Evolutionary conservation across 2,329 filamentous ascomycete species (phyloP), one percentile per base, ranked within the genome.

Genomic region (Camptophora hylomeconis): DNA sequence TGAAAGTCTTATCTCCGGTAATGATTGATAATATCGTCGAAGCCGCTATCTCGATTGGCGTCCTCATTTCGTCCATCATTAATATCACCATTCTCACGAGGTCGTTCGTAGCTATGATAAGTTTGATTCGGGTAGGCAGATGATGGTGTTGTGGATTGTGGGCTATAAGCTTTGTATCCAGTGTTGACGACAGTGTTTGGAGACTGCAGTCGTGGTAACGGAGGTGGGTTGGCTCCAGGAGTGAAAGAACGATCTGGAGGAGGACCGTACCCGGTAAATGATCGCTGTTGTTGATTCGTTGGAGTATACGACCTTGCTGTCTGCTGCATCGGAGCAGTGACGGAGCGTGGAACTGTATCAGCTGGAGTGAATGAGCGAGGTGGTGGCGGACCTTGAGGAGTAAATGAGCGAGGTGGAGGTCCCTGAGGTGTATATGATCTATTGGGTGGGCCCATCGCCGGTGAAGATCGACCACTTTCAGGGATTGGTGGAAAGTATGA

Each of bases 11-110:
- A 10, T 16, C 19, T 6, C 42, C 35, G 39, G 33, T 44, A 44
- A 33, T 41, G 39, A 24, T 39, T 36, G 27, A 44, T 32, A 17
- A 44, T 44, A 26, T 44, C 37, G 20, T 44, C 36, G 15, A 40
- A 25, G 14, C 30, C 38, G 24, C 38, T 40, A 22, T 24, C 36
- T 29, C 37, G 31, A 12, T 28, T 15, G 17, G n/a, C 16, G 7
- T 7, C 14, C 13, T 31, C 9, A n/a, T 17, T 14, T 5, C n/a
- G 15, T 24, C 25, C n/a, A n/a, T 24, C 17, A 7, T 11, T 30
- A 4, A 20, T 18, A 14, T 17, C 4, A 7, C n/a, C 20, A 21
- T 5, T 11, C 13, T 23, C 14, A 7, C 17, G 15, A 13, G 26
- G 31, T 13, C 14, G 26, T 22, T 12, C 26, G 17, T 22, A 30